Base-by-base conservation (phyloP, 2,329 filamentous ascomycete genomes). In the Plectosphaerella sp. region DNA sequence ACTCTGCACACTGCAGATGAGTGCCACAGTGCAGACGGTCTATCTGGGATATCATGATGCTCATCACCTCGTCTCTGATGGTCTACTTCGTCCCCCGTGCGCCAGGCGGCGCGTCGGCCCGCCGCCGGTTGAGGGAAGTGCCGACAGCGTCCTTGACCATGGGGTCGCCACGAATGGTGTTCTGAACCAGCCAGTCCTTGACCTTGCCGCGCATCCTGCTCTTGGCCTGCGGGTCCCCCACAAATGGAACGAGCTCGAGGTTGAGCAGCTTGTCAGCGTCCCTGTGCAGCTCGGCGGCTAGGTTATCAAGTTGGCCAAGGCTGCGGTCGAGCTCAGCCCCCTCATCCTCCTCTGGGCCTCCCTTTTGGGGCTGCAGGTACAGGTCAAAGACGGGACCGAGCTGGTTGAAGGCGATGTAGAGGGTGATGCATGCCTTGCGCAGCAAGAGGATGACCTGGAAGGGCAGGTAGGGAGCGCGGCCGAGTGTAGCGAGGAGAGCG, bases 151-250 rank as follows among this genome's bases (percentile, higher is more conserved):
- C 86, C 59, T 86, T 80, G 9, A 97, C 93, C 71, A 93, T 89
- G 1, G 86, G 86, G 68, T 93, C 89, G 47, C 81, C 83, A 58
- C 84, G 80, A 54, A 95, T 88, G 14, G 86, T 92, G 64, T 95
- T 95, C 67, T 95, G 85, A 48, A 97, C 84, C 59, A 97, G 74
- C 80, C 91, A 96, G 62, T 94, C 89, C 69, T 86, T 88, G 71
- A 97, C 81, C 61, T 87, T 88, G 41, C 79, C 78, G 56, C 84
- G 80, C 62, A 95, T 71, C 54, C 83, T 83, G 45, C 75, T 75
- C 46, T 87, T 73, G n/a, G 76, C 77, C 55, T 81, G 78, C 36
- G 79, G 72, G 62, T 95, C 87, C n/a, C 85, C 86, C 48, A 78
- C 82, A 68, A 91, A 97, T 0, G 93, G 93, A 49, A 84, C 84